Conservation (phyloP, 129 eudicot genomes). For the Flaveria bidentis region DNA sequence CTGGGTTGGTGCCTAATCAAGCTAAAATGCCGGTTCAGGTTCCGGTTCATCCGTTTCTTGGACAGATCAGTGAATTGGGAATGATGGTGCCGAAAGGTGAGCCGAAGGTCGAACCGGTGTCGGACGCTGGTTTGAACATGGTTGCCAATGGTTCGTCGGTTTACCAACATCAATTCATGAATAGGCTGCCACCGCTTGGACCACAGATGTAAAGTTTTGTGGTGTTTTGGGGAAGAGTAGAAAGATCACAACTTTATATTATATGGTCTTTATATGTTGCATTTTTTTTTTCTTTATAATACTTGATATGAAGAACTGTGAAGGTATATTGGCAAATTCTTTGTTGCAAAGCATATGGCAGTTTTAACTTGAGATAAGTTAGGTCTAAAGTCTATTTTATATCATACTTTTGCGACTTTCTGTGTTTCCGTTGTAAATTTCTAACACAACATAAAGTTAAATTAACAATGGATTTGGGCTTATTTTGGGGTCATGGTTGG, state of each 20-base stretch:
- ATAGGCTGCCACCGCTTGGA: conserved; percentile 58
- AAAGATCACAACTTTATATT: conserved; percentile 23
- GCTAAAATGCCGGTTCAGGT: conserved; percentile 35
- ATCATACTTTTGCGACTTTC: not conserved
- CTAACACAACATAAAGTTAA: no score
- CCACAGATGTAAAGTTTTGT: conserved; percentile 56
- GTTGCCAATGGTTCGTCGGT: conserved; percentile 37
- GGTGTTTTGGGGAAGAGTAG: conserved; percentile 20
- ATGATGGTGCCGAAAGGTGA: conserved; percentile 57
- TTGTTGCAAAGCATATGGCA: conserved; percentile 8
- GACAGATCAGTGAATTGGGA: conserved; percentile 47
- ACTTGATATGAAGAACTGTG: conserved; percentile 10
- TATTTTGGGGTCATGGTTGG: no score
- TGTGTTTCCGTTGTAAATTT: no score
- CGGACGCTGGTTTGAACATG: conserved; percentile 45
- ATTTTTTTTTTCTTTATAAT: not conserved
- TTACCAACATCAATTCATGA: conserved; percentile 57
- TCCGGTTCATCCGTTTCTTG: conserved; percentile 43
- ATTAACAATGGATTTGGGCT: no score
- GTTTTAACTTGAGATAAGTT: not conserved
- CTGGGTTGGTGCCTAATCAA: conserved; percentile 44
- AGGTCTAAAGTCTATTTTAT: not conserved
- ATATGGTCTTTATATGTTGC: not conserved
- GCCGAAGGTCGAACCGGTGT: conserved; percentile 53
- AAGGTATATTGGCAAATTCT: conserved; percentile 9